phyloP scores from a whole-genome alignment of 1,284 basidiomycete species.

The Wallemia ichthyophaga region DNA sequence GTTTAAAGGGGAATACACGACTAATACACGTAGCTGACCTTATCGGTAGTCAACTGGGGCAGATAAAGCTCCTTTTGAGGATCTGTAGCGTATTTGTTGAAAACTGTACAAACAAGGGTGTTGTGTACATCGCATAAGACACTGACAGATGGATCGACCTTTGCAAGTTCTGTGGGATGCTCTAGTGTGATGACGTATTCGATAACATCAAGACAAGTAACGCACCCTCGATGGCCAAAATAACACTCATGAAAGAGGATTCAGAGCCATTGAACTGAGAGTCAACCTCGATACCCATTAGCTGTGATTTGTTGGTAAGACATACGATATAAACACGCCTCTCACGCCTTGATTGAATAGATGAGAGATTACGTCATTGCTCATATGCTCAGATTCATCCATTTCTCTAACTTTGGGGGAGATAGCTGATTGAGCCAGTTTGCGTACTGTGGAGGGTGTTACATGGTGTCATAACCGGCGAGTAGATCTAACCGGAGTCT shows the following conservation, averaged over 20 bases:
- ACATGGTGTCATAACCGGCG: background rate
- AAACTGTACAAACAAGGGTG: slow-evolving; percentile 80
- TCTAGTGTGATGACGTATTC: background rate
- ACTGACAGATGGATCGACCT: slow-evolving; percentile 82
- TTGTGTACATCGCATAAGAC: slow-evolving; percentile 97
- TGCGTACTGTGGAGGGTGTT: slow-evolving; percentile 29
- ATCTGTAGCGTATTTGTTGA: slow-evolving; percentile 58
- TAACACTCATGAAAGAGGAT: slow-evolving; percentile 73
- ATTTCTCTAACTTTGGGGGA: slow-evolving; percentile 75
- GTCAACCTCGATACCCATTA: slow-evolving; percentile 89
- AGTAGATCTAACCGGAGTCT: slow-evolving; percentile 36
- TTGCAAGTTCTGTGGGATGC: slow-evolving; percentile 39
- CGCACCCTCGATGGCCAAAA: slow-evolving; percentile 58
- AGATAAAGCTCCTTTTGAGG: slow-evolving; percentile 71
- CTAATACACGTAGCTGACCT: slow-evolving; percentile 20
- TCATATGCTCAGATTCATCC: slow-evolving; percentile 95
- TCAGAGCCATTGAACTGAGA: slow-evolving; percentile 60
- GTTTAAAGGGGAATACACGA: slow-evolving; percentile 1
- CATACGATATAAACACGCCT: too few relatives aligned
- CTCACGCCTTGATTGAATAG: slow-evolving; percentile 83
- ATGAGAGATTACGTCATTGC: slow-evolving; percentile 54
- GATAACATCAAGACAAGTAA: slow-evolving; percentile 1
- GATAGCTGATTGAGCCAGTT: slow-evolving; percentile 67
- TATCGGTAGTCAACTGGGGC: slow-evolving; percentile 44
- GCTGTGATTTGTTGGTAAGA: too few relatives aligned